A percentile compares a stretch with the other conserved stretches of the same genome.
phyloP scores from a whole-genome alignment of 805 yeast species.

The Metschnikowia hibisci region DNA sequence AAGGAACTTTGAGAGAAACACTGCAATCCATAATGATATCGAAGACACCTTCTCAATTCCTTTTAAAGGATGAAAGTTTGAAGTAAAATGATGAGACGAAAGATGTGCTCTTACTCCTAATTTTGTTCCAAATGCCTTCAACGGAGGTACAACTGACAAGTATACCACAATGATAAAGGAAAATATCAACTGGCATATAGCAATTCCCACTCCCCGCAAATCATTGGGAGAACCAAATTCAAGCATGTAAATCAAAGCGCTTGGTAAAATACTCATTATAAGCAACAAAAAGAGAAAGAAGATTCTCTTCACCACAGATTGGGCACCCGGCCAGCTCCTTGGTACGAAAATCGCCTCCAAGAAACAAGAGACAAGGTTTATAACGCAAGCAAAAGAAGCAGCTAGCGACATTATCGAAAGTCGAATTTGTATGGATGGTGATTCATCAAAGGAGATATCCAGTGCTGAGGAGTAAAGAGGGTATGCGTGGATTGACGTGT shows the following conservation, averaged over 20 bases:
- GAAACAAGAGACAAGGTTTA: constrained; percentile 53
- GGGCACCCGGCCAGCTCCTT: constrained; percentile 69
- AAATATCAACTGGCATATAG: constrained; percentile 53
- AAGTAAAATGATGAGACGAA: constrained; percentile 45
- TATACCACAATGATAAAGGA: constrained; percentile 53
- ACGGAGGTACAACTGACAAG: constrained; percentile 60
- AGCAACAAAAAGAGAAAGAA: constrained; percentile 41
- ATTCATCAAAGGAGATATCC: constrained; percentile 48
- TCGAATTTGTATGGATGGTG: constrained; percentile 55
- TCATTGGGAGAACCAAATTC: constrained; percentile 20
- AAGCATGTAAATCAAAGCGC: constrained; percentile 43
- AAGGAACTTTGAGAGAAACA: constrained; percentile 61
- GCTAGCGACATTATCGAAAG: constrained; percentile 62
- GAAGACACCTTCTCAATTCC: constrained; percentile 61
- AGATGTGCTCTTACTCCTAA: constrained; percentile 34
- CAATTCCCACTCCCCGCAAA: constrained; percentile 38
- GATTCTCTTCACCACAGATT: constrained; percentile 49
- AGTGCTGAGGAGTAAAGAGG: constrained; percentile 61
- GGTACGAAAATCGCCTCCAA: constrained; percentile 66
- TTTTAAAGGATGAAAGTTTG: constrained; percentile 49
- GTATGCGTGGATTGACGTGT: constrained; percentile 64
- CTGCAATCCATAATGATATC: constrained; percentile 62
- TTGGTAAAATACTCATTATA: constrained; percentile 46
- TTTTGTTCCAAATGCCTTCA: constrained; percentile 44
- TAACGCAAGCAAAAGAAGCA: constrained; percentile 54